Evolutionary conservation across 768 basidiomycete genomes (phyloP).

Genomic region (Leccinum incarnatum): DNA sequence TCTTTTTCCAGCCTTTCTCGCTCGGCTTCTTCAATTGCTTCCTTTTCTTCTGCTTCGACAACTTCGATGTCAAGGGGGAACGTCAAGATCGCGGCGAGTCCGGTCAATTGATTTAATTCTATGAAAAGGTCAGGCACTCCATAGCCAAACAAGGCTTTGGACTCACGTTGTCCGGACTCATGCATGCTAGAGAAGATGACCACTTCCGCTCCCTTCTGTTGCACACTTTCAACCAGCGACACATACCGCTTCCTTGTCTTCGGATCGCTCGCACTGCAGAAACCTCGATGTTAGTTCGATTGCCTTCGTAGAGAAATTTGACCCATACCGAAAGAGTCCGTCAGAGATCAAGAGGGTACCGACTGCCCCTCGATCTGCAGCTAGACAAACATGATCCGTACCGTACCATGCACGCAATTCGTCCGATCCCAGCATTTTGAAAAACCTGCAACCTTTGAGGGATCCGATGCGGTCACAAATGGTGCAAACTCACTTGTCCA

Average conservation of each 20-base stretch:
- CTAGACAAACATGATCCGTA: conserved; percentile 88
- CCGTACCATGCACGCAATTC: conserved; percentile 99
- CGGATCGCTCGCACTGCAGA: conserved; percentile 73
- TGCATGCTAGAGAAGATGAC: conserved; percentile 99
- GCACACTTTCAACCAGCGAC: conserved; percentile 81
- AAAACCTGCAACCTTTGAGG: conserved; percentile 60
- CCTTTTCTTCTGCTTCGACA: conserved; percentile 88
- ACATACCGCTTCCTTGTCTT: conserved; percentile 80
- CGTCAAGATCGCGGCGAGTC: conserved; percentile 92
- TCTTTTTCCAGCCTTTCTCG: conserved; percentile 12
- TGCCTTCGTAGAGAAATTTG: not conserved
- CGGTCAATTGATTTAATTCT: conserved; percentile 97
- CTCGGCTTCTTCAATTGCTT: conserved; percentile 52
- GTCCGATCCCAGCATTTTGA: conserved; percentile 94
- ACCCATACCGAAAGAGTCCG: conserved; percentile 78
- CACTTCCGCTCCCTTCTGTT: conserved; percentile 86
- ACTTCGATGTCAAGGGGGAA: conserved; percentile 96
- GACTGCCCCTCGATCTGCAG: conserved; percentile 90
- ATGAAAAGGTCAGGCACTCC: conserved; percentile 8
- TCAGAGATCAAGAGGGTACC: conserved; percentile 95
- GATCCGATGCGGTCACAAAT: not conserved
- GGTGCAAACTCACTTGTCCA: conserved; percentile 65
- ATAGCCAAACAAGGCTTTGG: not conserved
- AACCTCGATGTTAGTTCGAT: not conserved
- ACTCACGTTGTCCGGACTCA: conserved; percentile 94